Evolutionary conservation across 2,329 filamentous ascomycete species (phyloP), one percentile per base, ranked within the genome.

Genomic region (Penicillium freii): DNA sequence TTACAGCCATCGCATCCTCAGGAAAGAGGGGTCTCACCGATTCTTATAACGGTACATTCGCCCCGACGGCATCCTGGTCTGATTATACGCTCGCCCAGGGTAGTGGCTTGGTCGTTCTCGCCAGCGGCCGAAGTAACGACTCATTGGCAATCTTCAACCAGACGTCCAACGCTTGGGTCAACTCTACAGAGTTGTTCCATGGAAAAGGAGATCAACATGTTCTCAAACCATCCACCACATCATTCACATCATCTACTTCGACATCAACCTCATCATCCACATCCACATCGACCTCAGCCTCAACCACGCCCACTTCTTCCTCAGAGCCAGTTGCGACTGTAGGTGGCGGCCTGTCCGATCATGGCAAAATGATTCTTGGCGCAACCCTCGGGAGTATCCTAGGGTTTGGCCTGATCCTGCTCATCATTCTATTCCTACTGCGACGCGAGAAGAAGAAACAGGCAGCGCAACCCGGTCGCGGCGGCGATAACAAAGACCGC

Each of bases 351-450:
- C 60, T 71, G 25, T 71, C 67, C 31, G 64, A 58, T 36, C 61
- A 69, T 39, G 68, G 68, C 25, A 75, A 81, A 64, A 85, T 85
- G 8, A 88, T 96, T 29, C 81, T 97, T 1, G 92, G 90, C 34
- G 90, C 90, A 50, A 90, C 90, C 0, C 81, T 97, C 1, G 92
- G 92, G 13, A 86, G 87, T n/a, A 86, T 96, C 23, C 83, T 90
- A 51, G 91, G 89, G 19, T 78, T 91, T 51, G 86, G 88, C 21
- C 76, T 86, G 0, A 70, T 96, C 7, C 78, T 95, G n/a, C 80
- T 89, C 27, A 72, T 90, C 1, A 71, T 91, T n/a, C 81, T 97
- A 21, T 78, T 94, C 50, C 79, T 89, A 29, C 75, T 92, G 9
- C 60, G 60, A 42, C 62, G 65, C 15, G 50, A 57, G 25, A 82